Base-by-base conservation (phyloP, 768 basidiomycete species). In the Artomyces pyxidatus region DNA sequence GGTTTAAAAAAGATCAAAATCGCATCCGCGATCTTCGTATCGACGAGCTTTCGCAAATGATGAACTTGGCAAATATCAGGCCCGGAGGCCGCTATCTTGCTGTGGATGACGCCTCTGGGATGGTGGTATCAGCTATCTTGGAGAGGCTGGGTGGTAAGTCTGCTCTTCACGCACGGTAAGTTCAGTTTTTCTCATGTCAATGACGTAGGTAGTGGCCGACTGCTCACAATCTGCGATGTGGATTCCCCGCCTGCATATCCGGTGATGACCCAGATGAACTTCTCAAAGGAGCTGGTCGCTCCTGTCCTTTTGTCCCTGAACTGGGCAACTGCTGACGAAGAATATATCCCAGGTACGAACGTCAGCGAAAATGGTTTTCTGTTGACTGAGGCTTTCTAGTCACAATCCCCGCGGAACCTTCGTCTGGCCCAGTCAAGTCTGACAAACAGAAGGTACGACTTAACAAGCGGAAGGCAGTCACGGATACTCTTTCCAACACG, bases 231-330 rank as follows among this genome's bases (percentile, higher is more conserved):
- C 53, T 88, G 85, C 56, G 89, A 94, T 53, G 78, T 83, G 27
- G 95, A 97, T 58, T 90, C 88, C 11, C 93, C 95, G 5, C 95
- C 96, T 6, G 85, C 91, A 37, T 95, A 90, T 64, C 87, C 88
- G 11, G 77, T 92, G 19, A 65, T 92, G 61, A 69, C 72, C 3
- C 72, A 84, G 50, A 91, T 98, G 89, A 98, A 98, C 67, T 91
- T 93, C 60, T 68, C 77, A 12, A 68, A 76, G 32, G 72, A 77
- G 38, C 59, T 68, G 10, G 59, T 74, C n/a, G 69, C 73, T 16
- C 65, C 75, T 4, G 72, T 83, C 10, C 67, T 90, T 49, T 70
- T 75, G 2, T 80, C 81, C 0, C 66, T 98, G 17, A 96, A 96
- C 63, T 99, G 95, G 95, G 87, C 88, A 21, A 86, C 88, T 10